Evolutionary conservation across 176 grass and related monocot species (phyloP).

Genomic region (Oryza meridionalis): DNA sequence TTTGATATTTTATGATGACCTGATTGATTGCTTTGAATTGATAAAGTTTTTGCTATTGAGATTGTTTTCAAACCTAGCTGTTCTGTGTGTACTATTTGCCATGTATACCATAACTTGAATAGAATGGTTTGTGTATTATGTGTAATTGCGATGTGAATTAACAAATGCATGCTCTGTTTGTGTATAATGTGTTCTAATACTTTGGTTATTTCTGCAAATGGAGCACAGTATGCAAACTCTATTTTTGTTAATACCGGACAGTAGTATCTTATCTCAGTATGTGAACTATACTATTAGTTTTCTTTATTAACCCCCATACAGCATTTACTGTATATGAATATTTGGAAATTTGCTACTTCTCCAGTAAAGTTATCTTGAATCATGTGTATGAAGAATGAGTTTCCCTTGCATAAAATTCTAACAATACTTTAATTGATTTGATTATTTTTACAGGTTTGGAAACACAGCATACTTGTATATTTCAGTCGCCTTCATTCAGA

Average conservation of each 20-base stretch:
- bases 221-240: not conserved
- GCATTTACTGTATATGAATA: conserved; percentile 21
- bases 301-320: not conserved
- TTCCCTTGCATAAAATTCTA: conserved; percentile 13
- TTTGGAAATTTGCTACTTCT: not conserved
- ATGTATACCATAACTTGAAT: conserved; percentile 18
- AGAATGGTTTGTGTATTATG: conserved; percentile 12
- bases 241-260: conserved; percentile 13
- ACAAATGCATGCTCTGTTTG: not conserved
- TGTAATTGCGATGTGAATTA: conserved; percentile 32
- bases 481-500: conserved; percentile 98
- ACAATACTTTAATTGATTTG: conserved; percentile 17
- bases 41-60: conserved; percentile 3
- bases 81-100: conserved; percentile 7
- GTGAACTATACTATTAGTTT: not conserved
- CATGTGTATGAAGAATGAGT: not conserved
- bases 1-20: not conserved
- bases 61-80: conserved; percentile 25
- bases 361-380: conserved; percentile 13
- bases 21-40: conserved; percentile 10
- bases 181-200: not conserved
- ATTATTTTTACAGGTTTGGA: conserved; percentile 77
- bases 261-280: not conserved
- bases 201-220: conserved; percentile 21
- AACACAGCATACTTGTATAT: conserved; percentile 99